These are phyloP conservation scores for Huntiella abstrusa DNA, from an alignment of 2,329 filamentous ascomycete species.

Conservation along the genomic window DNA sequence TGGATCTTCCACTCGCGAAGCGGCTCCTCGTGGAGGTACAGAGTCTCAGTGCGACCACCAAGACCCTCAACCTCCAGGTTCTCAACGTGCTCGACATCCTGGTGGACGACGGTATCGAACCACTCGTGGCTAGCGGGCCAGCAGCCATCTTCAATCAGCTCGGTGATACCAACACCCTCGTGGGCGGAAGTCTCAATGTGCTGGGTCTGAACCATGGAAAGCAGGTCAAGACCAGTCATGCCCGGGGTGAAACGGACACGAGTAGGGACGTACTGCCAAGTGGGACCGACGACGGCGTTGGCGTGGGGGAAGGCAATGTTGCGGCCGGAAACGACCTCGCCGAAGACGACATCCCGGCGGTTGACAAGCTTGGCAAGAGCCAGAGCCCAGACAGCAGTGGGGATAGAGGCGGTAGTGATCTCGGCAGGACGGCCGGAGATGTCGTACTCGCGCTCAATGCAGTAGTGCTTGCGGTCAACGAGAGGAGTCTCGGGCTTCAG, in stretches of 20 bases:
- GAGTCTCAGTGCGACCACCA: constrained; percentile 32
- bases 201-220: constrained; percentile 35
- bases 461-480: constrained; percentile 21
- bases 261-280: constrained; percentile 48
- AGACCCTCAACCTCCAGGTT: constrained; percentile 21
- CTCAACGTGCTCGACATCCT: constrained; percentile 44
- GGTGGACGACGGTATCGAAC: constrained; percentile 39
- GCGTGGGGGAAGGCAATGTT: constrained; percentile 32
- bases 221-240: constrained; percentile 30
- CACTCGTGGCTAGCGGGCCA: constrained; percentile 24
- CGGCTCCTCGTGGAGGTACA: constrained; percentile 39
- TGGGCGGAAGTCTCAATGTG: constrained; percentile 36
- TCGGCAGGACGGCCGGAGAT: constrained; percentile 30
- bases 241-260: constrained; percentile 36
- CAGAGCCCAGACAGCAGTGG: constrained; percentile 49
- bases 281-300: constrained; percentile 42
- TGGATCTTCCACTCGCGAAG: constrained; percentile 41
- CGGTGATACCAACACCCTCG: constrained; percentile 33
- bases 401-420: constrained; percentile 43
- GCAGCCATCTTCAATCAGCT: constrained; percentile 31
- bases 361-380: constrained; percentile 36
- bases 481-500: constrained; percentile 23
- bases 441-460: constrained; percentile 24
- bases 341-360: constrained; percentile 41
- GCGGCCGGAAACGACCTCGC: constrained; percentile 46